A percentile compares a stretch with the other conserved stretches of the same genome.
These are phyloP conservation scores for Pyricularia pennisetigena DNA, from an alignment of 2,329 filamentous ascomycete genomes.

Conservation along the genomic window DNA sequence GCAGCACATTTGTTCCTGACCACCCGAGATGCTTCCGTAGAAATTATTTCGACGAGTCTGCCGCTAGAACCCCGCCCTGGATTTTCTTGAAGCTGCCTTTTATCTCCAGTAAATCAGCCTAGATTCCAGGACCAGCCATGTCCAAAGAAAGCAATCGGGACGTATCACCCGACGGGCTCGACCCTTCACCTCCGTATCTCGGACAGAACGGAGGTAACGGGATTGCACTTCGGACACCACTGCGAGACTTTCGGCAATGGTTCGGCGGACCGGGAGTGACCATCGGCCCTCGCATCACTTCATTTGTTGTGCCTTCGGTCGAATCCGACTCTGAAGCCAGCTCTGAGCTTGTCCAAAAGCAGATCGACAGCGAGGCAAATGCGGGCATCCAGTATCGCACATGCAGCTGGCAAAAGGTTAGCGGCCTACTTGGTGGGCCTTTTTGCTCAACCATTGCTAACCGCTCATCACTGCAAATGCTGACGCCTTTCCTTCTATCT, in stretches of 20 bases:
- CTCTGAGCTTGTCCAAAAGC: constrained; percentile 44
- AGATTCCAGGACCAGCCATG: background rate
- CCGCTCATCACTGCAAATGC: background rate
- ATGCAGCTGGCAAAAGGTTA: constrained; percentile 83
- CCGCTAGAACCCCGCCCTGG: background rate
- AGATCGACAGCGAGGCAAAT: constrained; percentile 67
- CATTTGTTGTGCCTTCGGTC: constrained; percentile 21
- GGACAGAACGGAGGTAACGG: background rate
- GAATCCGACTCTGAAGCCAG: constrained; percentile 34
- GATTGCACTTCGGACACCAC: background rate
- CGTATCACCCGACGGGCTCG: background rate
- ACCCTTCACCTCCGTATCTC: background rate
- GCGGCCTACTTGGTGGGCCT: constrained; percentile 6
- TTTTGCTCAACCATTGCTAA: constrained; percentile 2
- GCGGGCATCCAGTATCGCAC: constrained; percentile 85
- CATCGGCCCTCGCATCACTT: constrained; percentile 42
- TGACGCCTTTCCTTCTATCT: background rate
- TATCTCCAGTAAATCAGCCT: background rate
- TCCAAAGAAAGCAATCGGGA: background rate
- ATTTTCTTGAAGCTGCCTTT: background rate
- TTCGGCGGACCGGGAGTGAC: constrained; percentile 27
- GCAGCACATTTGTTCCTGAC: background rate
- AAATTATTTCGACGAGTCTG: background rate
- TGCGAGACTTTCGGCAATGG: constrained; percentile 14
- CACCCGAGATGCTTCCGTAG: background rate